Evolutionary conservation across 208 protist genomes (phyloP).

Genomic region (Herpetomonas muscarum): DNA sequence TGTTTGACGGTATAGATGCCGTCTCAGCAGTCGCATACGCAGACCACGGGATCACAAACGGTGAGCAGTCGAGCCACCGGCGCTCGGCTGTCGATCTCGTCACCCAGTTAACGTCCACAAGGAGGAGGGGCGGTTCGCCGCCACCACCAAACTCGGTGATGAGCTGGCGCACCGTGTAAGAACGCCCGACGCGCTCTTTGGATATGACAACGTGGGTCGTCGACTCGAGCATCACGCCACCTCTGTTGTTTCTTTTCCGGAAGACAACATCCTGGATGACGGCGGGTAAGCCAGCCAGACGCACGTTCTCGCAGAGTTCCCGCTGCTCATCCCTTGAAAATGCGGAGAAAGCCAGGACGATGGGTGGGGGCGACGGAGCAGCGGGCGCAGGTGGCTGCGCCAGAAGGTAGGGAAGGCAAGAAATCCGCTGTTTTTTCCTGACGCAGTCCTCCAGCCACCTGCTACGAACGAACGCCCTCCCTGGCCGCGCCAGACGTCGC

Average conservation of each 20-base stretch:
- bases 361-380: background rate
- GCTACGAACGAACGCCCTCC: background rate
- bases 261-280: background rate
- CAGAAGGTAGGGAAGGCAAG: background rate
- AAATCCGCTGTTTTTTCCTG: background rate
- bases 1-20: too few species aligned
- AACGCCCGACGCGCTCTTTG: background rate
- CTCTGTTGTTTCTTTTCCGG: background rate
- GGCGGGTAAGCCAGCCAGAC: background rate
- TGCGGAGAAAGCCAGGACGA: background rate
- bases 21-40: too few species aligned
- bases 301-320: background rate
- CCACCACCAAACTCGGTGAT: background rate
- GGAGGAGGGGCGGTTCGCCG: background rate
- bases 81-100: background rate
- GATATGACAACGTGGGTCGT: background rate
- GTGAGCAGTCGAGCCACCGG: background rate
- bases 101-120: conserved; percentile 1
- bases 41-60: background rate
- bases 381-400: background rate
- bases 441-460: background rate
- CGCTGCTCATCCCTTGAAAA: background rate
- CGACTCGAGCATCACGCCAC: background rate
- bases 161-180: background rate
- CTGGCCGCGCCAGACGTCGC: background rate